Conservation (phyloP, 495 filamentous ascomycete genomes). For the Hypoxylon rickii region DNA sequence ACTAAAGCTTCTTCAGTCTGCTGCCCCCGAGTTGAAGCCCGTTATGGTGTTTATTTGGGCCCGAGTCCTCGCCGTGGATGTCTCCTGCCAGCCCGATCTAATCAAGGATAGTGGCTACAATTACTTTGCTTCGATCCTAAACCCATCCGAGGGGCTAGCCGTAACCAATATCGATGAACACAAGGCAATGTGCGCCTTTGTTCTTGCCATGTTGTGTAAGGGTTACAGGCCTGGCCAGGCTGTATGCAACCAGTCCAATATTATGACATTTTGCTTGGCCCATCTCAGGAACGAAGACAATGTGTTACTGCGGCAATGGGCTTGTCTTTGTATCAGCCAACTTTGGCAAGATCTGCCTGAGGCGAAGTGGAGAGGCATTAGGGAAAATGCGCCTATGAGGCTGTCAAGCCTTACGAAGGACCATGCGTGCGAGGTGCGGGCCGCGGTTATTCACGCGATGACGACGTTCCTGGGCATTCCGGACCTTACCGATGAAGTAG, state of each 20-base stretch:
- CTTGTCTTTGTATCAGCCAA: slow-evolving; percentile 93
- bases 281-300: slow-evolving; percentile 86
- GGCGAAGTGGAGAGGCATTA: slow-evolving; percentile 91
- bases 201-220: slow-evolving; percentile 95
- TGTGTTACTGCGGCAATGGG: slow-evolving; percentile 91
- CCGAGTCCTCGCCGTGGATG: slow-evolving; percentile 91
- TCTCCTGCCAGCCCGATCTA: slow-evolving; percentile 87
- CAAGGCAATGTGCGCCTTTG: slow-evolving; percentile 98
- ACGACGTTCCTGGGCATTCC: slow-evolving; percentile 93
- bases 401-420: slow-evolving; percentile 84
- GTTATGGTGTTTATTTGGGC: slow-evolving; percentile 99
- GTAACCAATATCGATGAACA: slow-evolving; percentile 87
- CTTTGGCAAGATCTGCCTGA: slow-evolving; percentile 90
- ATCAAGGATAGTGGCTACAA: slow-evolving; percentile 96
- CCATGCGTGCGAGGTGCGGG: slow-evolving; percentile 89
- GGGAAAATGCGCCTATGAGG: slow-evolving; percentile 75
- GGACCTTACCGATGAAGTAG: slow-evolving; percentile 88
- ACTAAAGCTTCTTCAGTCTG: slow-evolving; percentile 91
- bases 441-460: slow-evolving; percentile 89
- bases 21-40: slow-evolving; percentile 90
- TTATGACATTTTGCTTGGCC: slow-evolving; percentile 80
- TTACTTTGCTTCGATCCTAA: slow-evolving; percentile 92
- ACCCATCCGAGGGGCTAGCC: slow-evolving; percentile 78
- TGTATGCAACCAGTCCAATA: slow-evolving; percentile 81
- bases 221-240: slow-evolving; percentile 87